Base-by-base conservation (phyloP, 495 filamentous ascomycete genomes). In the Xylaria flabelliformis region DNA sequence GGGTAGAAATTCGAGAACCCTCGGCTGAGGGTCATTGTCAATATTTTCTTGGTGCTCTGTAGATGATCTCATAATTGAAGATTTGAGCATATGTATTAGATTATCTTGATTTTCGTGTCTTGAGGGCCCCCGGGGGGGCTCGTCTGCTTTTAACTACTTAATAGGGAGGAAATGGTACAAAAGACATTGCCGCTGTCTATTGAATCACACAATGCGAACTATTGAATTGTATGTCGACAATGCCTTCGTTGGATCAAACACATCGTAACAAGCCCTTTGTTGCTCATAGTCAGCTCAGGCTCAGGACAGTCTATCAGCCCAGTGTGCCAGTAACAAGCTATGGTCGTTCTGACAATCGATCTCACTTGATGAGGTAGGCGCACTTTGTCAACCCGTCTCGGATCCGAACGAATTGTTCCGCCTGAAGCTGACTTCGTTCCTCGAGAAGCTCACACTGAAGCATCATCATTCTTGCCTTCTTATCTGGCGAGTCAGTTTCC, bases 371-470 rank as follows among this genome's bases (percentile, higher is more conserved):
- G 12, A 65, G 70, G 29, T 70, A 74, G n/a, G 42, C 68, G 6
- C 72, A 46, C 36, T 34, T 73, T n/a, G 58, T 64, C 32, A 78
- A 61, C 29, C 68, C 36, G 32, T 26, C 71, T 46, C 74, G 73
- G 34, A 76, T 64, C 12, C 66, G 64, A 63, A 72, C 50, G n/a
- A 78, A 34, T 62, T 73, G 42, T 39, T 50, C 64, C 13, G 67
- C 67, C 56, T 70, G 72, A 36, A 32, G 42, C 29, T 29, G 71
- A 32, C 53, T 73, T 69, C 67, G 44, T 59, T 76, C 77, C 21
- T 77, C 73, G n/a, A 79, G 58, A 4, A 77, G 13, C 46, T 79
- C 72, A 51, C 77, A 79, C 68, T 79, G 77, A 19, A 79, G 75
- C 29, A 64, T 39, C 12, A 76, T 61, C 64, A 74, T 71, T 56